Conservation (phyloP, 2,329 filamentous ascomycete genomes). For the Epichloe hybrida region DNA sequence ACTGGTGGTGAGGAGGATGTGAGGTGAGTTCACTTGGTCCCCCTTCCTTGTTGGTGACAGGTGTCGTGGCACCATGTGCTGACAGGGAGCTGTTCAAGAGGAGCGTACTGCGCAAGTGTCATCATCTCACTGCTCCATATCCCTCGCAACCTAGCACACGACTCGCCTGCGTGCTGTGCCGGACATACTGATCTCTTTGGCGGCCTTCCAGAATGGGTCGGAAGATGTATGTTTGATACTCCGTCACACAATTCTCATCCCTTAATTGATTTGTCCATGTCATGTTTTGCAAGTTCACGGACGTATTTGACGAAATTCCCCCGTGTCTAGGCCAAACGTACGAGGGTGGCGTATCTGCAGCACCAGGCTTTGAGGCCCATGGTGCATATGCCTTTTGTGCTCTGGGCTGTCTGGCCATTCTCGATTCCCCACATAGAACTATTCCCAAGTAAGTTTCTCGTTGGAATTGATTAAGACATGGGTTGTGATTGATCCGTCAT, state of each 20-base stretch:
- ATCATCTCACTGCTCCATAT: constrained; percentile 73
- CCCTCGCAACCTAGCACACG: constrained; percentile 62
- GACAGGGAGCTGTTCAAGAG: constrained; percentile 33
- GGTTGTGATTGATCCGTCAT: background rate
- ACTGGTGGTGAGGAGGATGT: constrained; percentile 86
- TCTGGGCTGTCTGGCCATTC: constrained; percentile 73
- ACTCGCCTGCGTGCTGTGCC: constrained; percentile 51
- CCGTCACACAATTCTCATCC: background rate
- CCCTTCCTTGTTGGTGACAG: background rate
- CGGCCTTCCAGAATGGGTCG: constrained; percentile 66
- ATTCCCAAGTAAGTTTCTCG: constrained; percentile 50
- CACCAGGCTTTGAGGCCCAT: constrained; percentile 81
- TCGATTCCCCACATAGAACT: constrained; percentile 63
- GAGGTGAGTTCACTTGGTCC: constrained; percentile 34
- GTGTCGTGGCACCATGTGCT: constrained; percentile 8
- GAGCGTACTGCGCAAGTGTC: constrained; percentile 82
- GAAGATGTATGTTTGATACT: constrained; percentile 48
- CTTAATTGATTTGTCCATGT: constrained; percentile 8
- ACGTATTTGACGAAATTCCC: constrained; percentile 2
- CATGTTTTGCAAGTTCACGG: constrained; percentile 5
- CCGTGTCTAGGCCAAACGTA: constrained; percentile 64
- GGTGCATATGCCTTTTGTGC: constrained; percentile 98
- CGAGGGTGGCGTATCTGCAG: constrained; percentile 83
- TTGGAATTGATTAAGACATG: background rate
- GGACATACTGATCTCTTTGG: constrained; percentile 55